Evolutionary conservation across 2,329 filamentous ascomycete species (phyloP).

Genomic region (Neonectria faginata): DNA sequence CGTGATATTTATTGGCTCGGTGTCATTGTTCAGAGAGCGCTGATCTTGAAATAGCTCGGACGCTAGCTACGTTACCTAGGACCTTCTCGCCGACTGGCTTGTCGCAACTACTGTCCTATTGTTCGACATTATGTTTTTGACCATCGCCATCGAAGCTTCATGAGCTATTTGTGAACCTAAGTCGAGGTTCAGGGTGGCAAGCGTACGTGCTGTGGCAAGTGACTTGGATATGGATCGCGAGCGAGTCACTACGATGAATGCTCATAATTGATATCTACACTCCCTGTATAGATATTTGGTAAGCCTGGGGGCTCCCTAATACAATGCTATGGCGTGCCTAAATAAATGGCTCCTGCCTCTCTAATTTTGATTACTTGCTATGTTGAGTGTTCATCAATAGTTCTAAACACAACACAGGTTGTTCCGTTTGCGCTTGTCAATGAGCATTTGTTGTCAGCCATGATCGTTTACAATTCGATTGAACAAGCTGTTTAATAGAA

Average conservation of each 20-base stretch:
- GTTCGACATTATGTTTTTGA: constrained; percentile 68
- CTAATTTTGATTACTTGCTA: constrained; percentile 49
- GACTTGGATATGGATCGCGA: constrained; percentile 68
- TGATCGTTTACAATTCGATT: constrained; percentile 60
- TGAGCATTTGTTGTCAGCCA: constrained; percentile 67
- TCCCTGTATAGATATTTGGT: constrained; percentile 63
- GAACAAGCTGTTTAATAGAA: constrained; percentile 44
- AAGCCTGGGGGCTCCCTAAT: constrained; percentile 70
- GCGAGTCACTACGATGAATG: not conserved
- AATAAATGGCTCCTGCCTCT: constrained; percentile 63
- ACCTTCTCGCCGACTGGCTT: constrained; percentile 67
- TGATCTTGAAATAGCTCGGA: not conserved
- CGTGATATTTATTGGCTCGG: constrained; percentile 63
- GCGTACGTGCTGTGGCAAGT: constrained; percentile 71
- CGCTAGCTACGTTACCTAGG: constrained; percentile 50
- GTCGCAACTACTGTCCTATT: constrained; percentile 70
- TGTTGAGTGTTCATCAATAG: not conserved
- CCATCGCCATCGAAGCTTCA: constrained; percentile 42
- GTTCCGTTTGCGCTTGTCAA: constrained; percentile 64
- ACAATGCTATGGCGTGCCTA: constrained; percentile 74
- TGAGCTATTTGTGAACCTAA: constrained; percentile 58
- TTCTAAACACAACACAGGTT: constrained; percentile 65
- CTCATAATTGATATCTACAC: not conserved
- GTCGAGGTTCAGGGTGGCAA: constrained; percentile 72
- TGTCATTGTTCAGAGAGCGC: constrained; percentile 63